phyloP scores from a whole-genome alignment of 495 filamentous ascomycete genomes.

The Neurospora sp. region DNA sequence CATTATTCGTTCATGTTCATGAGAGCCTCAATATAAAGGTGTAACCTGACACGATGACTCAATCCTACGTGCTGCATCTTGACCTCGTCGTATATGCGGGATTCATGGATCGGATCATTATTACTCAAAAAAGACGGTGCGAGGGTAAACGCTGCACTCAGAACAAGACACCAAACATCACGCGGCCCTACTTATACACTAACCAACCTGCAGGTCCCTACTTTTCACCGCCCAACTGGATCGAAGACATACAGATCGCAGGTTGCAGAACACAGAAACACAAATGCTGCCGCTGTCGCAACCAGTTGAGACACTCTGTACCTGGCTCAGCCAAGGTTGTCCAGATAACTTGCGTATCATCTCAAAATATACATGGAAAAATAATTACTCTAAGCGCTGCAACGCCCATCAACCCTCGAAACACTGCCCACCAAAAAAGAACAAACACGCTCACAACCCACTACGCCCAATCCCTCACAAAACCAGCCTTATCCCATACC shows the following conservation, averaged over 20 bases:
- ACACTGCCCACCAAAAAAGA: not conserved
- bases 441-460: not conserved
- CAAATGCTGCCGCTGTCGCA: not conserved
- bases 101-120: not conserved
- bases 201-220: not conserved
- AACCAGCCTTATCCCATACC: not conserved
- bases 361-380: not conserved
- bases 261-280: not conserved
- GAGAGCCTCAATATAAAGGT: not conserved
- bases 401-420: not conserved
- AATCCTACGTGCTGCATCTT: not conserved
- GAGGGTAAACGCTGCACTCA: not conserved
- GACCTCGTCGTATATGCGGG: not conserved
- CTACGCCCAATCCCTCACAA: not conserved
- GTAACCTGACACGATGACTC: not conserved
- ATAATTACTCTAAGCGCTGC: not conserved
- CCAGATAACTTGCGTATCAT: not conserved
- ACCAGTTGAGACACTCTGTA: not conserved
- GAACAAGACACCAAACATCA: not conserved
- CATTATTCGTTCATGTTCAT: not conserved
- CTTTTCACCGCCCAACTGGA: not conserved
- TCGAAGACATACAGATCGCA: not conserved
- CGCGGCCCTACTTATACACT: not conserved
- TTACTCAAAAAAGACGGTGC: not conserved
- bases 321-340: not conserved